Base-by-base conservation (phyloP, 495 filamentous ascomycete genomes). In the Aspergillus wentii region DNA sequence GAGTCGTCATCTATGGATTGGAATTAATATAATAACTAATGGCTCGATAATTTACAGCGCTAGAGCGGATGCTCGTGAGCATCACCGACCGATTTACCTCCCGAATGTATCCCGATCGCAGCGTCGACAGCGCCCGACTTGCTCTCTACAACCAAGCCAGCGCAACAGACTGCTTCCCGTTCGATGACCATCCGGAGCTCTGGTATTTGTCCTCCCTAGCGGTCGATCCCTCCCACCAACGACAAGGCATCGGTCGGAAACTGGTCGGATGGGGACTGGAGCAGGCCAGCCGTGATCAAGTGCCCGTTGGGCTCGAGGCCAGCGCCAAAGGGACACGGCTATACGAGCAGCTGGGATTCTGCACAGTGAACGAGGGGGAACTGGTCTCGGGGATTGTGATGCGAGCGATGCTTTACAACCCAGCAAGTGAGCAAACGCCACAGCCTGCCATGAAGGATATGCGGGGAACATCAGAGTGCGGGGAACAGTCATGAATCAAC, bases 191-290 rank as follows among this genome's bases (percentile, higher is more conserved):
- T 18, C 38, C 41, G 0, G 31, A 46, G 8, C 17, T 46, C 14
- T 45, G 32, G 39, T 48, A 50, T 27, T 54, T 59, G 17, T 38
- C 38, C 9, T 45, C 43, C 10, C 18, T 56, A 4, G 56, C 56
- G 4, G 49, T 55, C 3, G 41, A 54, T 19, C 57, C 52, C 1
- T 27, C 15, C 1, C 48, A 50, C 31, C 51, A 57, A 23, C 51
- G 49, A 15, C 32, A 47, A n/a, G 61, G 54, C 10, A 43, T 51
- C 13, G 59, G 52, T 20, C 48, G 47, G n/a, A 30, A 44, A 17
- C 43, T 63, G 9, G 33, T 61, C 25, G 35, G 42, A 33, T 58
- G 48, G 52, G 59, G 52, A 9, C 35, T 56, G 19, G 41, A 49
- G 26, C 46, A 46, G 34, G 58, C 46, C 8, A 28, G 17, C n/a